A percentile compares a stretch with the other conserved stretches of the same genome.
phyloP scores from a whole-genome alignment of 331 rosid species.

The Rosa hybrid region DNA sequence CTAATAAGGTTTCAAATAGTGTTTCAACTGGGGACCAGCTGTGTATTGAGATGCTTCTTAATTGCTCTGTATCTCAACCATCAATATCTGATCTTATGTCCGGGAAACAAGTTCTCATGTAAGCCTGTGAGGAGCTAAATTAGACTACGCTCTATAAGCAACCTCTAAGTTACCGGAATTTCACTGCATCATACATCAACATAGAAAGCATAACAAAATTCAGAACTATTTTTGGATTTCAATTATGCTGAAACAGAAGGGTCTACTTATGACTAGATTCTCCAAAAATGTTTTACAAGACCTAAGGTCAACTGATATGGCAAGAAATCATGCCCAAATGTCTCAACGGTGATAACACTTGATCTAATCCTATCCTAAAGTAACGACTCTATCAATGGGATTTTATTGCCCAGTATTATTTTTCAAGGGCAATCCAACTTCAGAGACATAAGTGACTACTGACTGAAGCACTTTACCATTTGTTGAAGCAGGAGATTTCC shows the following conservation, averaged over 20 bases:
- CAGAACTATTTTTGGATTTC: not conserved
- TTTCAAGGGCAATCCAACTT: conserved; percentile 29
- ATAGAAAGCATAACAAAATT: not conserved
- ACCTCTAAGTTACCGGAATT: too few relatives aligned
- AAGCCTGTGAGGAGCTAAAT: not conserved
- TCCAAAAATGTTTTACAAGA: conserved; percentile 18
- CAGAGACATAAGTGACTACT: conserved; percentile 37
- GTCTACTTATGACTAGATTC: not conserved
- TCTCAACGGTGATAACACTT: conserved; percentile 9
- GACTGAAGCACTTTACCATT: conserved; percentile 29
- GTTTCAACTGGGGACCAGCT: not conserved
- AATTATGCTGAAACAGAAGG: not conserved
- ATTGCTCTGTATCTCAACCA: not conserved
- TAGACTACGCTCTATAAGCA: not conserved
- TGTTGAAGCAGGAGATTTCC: conserved; percentile 36
- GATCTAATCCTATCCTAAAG: conserved; percentile 19
- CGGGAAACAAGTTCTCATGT: not conserved
- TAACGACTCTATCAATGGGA: conserved; percentile 9
- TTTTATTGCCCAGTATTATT: conserved; percentile 25
- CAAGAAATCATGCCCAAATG: conserved; percentile 18
- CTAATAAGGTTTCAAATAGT: not conserved
- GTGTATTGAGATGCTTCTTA: not conserved
- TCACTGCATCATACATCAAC: not conserved
- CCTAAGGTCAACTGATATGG: conserved; percentile 14
- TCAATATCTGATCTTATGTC: not conserved